phyloP scores from a whole-genome alignment of 305 asterid species.

The Fraxinus ornus region DNA sequence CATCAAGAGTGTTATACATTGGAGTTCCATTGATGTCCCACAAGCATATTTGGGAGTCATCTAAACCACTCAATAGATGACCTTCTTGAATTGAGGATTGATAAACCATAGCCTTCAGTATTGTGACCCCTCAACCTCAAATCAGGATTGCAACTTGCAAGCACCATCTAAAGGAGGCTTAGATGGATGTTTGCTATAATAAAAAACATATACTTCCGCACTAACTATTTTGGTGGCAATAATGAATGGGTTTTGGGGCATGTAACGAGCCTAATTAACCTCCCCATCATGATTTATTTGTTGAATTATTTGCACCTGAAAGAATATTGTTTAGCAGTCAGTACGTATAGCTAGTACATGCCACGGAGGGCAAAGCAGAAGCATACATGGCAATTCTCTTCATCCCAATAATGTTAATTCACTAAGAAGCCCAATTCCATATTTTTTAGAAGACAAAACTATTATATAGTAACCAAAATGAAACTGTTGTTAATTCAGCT shows the following conservation, averaged over 20 bases:
- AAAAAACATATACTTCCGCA: slow-evolving; percentile 85
- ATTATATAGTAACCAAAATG: not conserved
- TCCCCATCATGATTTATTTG: slow-evolving; percentile 96
- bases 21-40: slow-evolving; percentile 41
- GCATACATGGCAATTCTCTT: not conserved
- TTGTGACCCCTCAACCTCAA: slow-evolving; percentile 85
- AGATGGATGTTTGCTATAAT: slow-evolving; percentile 89
- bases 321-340: not conserved
- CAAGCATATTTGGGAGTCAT: slow-evolving; percentile 28
- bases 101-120: slow-evolving; percentile 89
- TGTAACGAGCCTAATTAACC: slow-evolving; percentile 90
- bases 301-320: slow-evolving; percentile 92
- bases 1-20: slow-evolving; percentile 59
- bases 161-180: slow-evolving; percentile 86
- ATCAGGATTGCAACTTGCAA: slow-evolving; percentile 91
- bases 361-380: not conserved
- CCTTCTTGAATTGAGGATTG: slow-evolving; percentile 82
- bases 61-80: slow-evolving; percentile 73
- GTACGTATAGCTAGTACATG: not conserved
- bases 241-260: slow-evolving; percentile 83
- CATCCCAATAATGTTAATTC: not conserved
- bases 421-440: not conserved
- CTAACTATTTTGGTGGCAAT: slow-evolving; percentile 87
- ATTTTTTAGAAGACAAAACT: not conserved
- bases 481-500: not conserved